A percentile compares a stretch with the other conserved stretches of the same genome.
phyloP scores from a whole-genome alignment of 306 rosid species.

The Quercus wislizeni region DNA sequence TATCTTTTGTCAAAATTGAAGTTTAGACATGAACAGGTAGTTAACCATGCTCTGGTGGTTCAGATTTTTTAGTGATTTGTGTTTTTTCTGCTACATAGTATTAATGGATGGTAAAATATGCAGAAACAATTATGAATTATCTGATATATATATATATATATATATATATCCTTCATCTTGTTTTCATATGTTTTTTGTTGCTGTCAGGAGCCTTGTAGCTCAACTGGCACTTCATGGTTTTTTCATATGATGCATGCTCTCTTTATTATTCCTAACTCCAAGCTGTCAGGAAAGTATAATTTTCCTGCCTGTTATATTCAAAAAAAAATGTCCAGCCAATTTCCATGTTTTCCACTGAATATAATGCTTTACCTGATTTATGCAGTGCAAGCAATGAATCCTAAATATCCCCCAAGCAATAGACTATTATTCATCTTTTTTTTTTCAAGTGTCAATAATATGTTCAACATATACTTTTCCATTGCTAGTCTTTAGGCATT shows the following conservation, averaged over 20 bases:
- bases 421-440: not conserved
- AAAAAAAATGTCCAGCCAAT: no score
- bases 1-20: constrained; percentile 49
- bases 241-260: not conserved
- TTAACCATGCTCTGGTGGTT: constrained; percentile 34
- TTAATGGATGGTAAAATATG: not conserved
- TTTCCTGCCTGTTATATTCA: not conserved
- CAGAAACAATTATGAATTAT: not conserved
- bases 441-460: not conserved
- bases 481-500: no score
- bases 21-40: constrained; percentile 80
- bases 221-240: no score
- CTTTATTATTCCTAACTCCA: not conserved
- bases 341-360: not conserved
- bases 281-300: not conserved
- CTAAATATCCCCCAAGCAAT: not conserved
- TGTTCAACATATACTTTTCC: not conserved
- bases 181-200: not conserved
- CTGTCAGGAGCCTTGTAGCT: no score
- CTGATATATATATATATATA: not conserved
- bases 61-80: constrained; percentile 2
- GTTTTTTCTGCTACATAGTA: not conserved
- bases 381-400: not conserved
- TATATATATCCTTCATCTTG: not conserved
- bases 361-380: not conserved